Evolutionary conservation across 257 asterid genomes (phyloP), one percentile per base, ranked within the genome.

Genomic region (Nemophila menziesii): DNA sequence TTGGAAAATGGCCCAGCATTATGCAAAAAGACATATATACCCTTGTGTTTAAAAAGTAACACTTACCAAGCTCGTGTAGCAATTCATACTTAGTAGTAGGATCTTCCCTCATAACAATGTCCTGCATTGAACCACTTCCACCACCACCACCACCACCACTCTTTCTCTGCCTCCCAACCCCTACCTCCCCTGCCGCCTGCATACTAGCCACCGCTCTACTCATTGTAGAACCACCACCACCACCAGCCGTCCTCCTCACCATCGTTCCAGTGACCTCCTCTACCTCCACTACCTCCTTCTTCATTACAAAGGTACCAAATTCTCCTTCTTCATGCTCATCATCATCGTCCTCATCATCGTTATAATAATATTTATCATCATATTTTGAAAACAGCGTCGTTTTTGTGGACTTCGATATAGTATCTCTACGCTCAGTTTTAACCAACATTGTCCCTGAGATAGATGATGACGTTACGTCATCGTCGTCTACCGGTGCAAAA

Each of bases 131-230:
- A 70, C 96, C 80, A 4, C 72, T 61, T n/a, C 44, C 58, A 20
- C 19, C 56, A n/a, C n/a, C n/a, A n/a, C n/a, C n/a, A n/a, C n/a
- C n/a, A n/a, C n/a, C n/a, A n/a, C n/a, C n/a, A n/a, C n/a, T n/a
- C n/a, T n/a, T n/a, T n/a, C n/a, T 71, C 61, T 64, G 66, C 69
- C 53, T 70, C 57, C 79, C 82, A 13, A 50, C 63, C 16, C 87
- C n/a, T n/a, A n/a, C 61, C 36, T 77, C 93, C 58, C 89, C 86
- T 22, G 57, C 80, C 58, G 73, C 79, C 75, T 76, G 90, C 98
- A 89, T 89, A 67, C 98, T 89, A 33, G 81, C 94, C 54, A 89
- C 93, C 7, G 94, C 96, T 76, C 79, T 70, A 65, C 82, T 78
- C 94, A 89, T 84, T 26, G 93, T 75, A 46, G 75, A 77, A 24